Conservation (phyloP, 2,329 filamentous ascomycete species). For the Cladobotryum mycophilum region DNA sequence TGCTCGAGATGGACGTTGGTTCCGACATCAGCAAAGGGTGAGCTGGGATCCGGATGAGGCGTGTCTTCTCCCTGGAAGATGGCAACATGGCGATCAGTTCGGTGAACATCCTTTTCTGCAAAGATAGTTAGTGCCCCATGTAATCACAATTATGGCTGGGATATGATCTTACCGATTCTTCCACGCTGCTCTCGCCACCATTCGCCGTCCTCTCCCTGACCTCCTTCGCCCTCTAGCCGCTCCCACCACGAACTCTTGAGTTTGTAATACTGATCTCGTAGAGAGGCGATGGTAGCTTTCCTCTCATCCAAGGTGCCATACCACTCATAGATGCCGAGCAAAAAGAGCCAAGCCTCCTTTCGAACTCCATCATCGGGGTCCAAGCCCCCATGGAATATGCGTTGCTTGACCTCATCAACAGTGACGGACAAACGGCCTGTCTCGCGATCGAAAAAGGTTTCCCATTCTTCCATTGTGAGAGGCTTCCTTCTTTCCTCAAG, state of each 20-base stretch:
- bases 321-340: conserved; percentile 91
- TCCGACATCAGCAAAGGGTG: conserved; percentile 84
- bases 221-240: conserved; percentile 73
- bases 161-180: conserved; percentile 69
- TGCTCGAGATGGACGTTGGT: conserved; percentile 98
- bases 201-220: conserved; percentile 75
- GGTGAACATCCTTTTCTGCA: conserved; percentile 95
- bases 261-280: conserved; percentile 88
- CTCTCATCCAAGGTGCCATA: conserved; percentile 82
- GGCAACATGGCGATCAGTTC: conserved; percentile 90
- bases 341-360: conserved; percentile 94
- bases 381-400: conserved; percentile 92
- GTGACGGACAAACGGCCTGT: conserved; percentile 74
- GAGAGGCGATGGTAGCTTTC: conserved; percentile 72
- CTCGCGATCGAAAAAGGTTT: conserved; percentile 72
- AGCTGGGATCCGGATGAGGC: conserved; percentile 91
- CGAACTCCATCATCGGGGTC: conserved; percentile 84
- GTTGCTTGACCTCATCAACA: conserved; percentile 87
- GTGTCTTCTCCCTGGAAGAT: conserved; percentile 95
- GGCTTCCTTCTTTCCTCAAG: conserved; percentile 70
- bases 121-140: conserved; percentile 13
- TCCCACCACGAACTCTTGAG: conserved; percentile 98
- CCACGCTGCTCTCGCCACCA: conserved; percentile 95
- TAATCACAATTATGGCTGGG: not conserved
- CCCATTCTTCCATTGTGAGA: conserved; percentile 82